Evolutionary conservation across 1,284 basidiomycete species (phyloP).

Genomic region (Rhodotorula sp.): DNA sequence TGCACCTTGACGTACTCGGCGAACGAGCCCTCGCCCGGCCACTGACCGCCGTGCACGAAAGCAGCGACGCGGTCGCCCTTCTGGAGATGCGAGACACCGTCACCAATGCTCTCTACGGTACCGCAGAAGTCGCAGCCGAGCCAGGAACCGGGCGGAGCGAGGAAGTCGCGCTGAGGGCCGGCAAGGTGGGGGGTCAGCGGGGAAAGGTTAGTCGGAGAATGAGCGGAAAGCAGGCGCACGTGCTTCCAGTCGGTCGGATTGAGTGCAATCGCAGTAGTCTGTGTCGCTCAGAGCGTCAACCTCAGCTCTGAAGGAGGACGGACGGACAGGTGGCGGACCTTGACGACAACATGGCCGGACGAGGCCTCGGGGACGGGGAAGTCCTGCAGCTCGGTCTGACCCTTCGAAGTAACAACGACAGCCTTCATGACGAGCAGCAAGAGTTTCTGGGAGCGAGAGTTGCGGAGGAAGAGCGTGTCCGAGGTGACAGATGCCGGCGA

Average conservation of each 20-base stretch:
- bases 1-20: conserved; percentile 53
- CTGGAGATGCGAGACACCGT: conserved; percentile 57
- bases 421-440: conserved; percentile 10
- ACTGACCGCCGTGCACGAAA: conserved; percentile 55
- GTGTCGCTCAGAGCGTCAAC: not conserved
- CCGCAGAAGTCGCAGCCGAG: conserved; percentile 65
- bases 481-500: too few species aligned
- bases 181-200: not conserved
- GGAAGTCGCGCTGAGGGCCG: conserved; percentile 29
- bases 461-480: not conserved
- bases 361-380: conserved; percentile 14
- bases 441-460: not conserved
- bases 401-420: conserved; percentile 17
- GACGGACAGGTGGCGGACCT: conserved; percentile 12
- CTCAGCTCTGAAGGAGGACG: not conserved
- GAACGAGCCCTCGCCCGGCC: conserved; percentile 49
- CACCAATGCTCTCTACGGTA: conserved; percentile 59
- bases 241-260: conserved; percentile 51
- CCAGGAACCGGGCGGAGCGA: conserved; percentile 50
- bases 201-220: not conserved
- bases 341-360: conserved; percentile 24
- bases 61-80: conserved; percentile 63
- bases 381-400: conserved; percentile 10
- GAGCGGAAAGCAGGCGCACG: not conserved
- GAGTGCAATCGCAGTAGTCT: conserved; percentile 36